Evolutionary conservation across 176 grass and related monocot species (phyloP), one percentile per base, ranked within the genome.

Genomic region (Eremochloa ophiuroides): DNA sequence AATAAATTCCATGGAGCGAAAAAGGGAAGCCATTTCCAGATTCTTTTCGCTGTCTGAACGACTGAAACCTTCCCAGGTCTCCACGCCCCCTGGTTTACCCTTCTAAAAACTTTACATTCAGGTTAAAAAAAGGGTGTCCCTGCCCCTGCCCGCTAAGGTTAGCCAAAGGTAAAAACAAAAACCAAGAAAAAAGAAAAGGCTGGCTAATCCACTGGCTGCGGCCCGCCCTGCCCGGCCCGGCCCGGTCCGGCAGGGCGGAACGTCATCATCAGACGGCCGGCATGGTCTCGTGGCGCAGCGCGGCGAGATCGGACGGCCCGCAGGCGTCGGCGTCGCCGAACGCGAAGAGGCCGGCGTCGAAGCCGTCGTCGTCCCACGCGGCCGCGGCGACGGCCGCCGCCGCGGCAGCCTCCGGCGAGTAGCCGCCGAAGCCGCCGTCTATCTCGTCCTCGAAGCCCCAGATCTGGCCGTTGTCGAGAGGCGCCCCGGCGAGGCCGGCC

Each of bases 381-480:
- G 80, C 87, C 0, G 75, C 55, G 1, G 79, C 79, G 0, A 69
- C 75, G 1, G 30, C 78, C 0, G 88, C 88, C 0, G 77, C 89
- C 0, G 82, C 77, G 0, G 69, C 81, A 0, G 76, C 82, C 78
- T 84, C 83, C 14, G 89, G 85, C 20, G 77, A 82, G 2, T 48
- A 42, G 1, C 58, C 61, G 1, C 44, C 80, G 63, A 66, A 89
- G 0, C 7, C 76, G 0, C 37, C 83, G 5, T 27, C 76, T 3
- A 84, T 84, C 70, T 86, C 90, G 26, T 92, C 90, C 53, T 87
- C 87, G 58, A 92, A 89, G 5, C 64, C 80, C 90, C 90, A 92
- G 65, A 92, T 80, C 76, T 87, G 87, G 0, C 38, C 69, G 1
- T 40, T 64, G 2, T 78, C 84, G 17, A 89, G 83, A 4, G 31